A percentile compares a stretch with the other conserved stretches of the same genome.
phyloP scores from a whole-genome alignment of 768 basidiomycete genomes.

The Collybia sordida region DNA sequence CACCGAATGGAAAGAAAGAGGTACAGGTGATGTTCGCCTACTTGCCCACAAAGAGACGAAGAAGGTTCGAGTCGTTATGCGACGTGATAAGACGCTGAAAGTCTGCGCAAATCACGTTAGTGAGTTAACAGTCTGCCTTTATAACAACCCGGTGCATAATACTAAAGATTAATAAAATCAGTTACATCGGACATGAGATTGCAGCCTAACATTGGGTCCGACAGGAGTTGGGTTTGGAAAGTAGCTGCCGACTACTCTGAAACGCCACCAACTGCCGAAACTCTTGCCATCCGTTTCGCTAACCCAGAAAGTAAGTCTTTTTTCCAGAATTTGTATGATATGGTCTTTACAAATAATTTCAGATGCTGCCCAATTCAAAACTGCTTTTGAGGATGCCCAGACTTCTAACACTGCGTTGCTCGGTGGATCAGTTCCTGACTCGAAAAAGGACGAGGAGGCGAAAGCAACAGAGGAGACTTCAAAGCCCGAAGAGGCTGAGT shows the following conservation, averaged over 20 bases:
- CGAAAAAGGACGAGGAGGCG: conserved; percentile 28
- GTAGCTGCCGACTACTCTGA: conserved; percentile 95
- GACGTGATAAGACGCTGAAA: conserved; percentile 99
- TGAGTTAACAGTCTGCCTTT: conserved; percentile 39
- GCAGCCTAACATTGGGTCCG: conserved; percentile 97
- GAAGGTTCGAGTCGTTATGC: conserved; percentile 96
- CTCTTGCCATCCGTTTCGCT: conserved; percentile 96
- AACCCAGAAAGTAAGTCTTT: conserved; percentile 84
- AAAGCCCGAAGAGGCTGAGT: conserved; percentile 21
- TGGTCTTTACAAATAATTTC: conserved; percentile 4
- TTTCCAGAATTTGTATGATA: conserved; percentile 1
- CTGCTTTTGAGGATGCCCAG: conserved; percentile 84
- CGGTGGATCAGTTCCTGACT: conserved; percentile 22
- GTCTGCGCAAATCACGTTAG: conserved; percentile 98
- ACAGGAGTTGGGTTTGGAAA: conserved; percentile 99
- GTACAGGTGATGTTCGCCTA: conserved; percentile 93
- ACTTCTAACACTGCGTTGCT: conserved; percentile 55
- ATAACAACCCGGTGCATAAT: background rate
- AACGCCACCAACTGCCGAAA: conserved; percentile 85
- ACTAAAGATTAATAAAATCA: conserved; percentile 27
- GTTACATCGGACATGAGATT: conserved; percentile 90
- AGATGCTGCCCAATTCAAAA: conserved; percentile 90
- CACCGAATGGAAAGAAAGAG: conserved; percentile 97
- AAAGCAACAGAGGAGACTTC: conserved; percentile 24
- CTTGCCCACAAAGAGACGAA: conserved; percentile 86